Evolutionary conservation across 2,329 filamentous ascomycete genomes (phyloP).

Genomic region (Cercospora zeae-maydis): DNA sequence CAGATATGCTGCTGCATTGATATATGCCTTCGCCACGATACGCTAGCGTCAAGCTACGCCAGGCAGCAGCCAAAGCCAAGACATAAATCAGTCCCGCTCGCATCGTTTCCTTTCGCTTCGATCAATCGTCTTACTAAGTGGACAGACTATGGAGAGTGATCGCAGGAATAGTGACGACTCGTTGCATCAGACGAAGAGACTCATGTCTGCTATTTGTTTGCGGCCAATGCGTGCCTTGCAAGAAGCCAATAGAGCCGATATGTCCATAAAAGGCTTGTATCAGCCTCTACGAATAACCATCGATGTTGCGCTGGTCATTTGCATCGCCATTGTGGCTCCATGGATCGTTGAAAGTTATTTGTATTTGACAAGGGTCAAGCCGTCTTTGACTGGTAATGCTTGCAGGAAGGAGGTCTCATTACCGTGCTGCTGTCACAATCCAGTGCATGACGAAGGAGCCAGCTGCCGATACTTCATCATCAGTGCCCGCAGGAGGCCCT

Average conservation of each 20-base stretch:
- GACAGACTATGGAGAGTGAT: too few species aligned
- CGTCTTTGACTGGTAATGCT: neutral
- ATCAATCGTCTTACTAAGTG: too few species aligned
- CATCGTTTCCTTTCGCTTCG: neutral
- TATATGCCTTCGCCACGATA: neutral
- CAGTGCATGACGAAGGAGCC: too few species aligned
- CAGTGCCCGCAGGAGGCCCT: too few species aligned
- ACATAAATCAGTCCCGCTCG: neutral
- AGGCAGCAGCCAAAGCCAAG: neutral
- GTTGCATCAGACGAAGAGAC: neutral
- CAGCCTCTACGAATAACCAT: too few species aligned
- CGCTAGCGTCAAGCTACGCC: neutral
- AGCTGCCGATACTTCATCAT: too few species aligned
- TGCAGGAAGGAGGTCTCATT: neutral
- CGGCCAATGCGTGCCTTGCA: too few species aligned
- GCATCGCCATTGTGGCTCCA: neutral
- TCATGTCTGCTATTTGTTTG: neutral
- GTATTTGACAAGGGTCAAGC: neutral
- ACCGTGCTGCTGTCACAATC: neutral
- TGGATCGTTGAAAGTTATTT: neutral
- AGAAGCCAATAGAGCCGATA: too few species aligned
- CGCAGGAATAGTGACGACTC: neutral
- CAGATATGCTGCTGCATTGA: neutral
- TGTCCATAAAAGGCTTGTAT: too few species aligned
- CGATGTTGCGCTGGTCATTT: neutral